Percentiles rank a stretch among this genome's conserved stretches.
Conservation (phyloP, 192 early-diverging fungal genomes). For the Coemansia interrupta region DNA sequence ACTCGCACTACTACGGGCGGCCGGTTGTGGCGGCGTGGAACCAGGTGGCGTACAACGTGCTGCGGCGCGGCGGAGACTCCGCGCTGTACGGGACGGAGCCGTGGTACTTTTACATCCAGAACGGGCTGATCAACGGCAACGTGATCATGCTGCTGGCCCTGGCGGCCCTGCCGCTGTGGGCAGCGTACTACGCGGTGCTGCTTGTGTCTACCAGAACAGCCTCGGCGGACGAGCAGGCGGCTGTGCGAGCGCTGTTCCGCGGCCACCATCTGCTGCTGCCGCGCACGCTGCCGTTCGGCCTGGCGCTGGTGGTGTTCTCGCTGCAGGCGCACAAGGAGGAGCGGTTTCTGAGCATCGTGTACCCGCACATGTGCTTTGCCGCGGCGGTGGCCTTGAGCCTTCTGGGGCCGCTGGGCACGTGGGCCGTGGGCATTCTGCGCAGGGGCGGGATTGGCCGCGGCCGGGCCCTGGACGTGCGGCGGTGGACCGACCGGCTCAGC, state of each 20-base stretch:
- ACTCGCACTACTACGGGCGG: slow-evolving; percentile 73
- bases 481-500: slow-evolving; percentile 14
- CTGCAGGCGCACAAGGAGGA: slow-evolving; percentile 97
- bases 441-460: not conserved
- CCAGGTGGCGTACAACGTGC: slow-evolving; percentile 90
- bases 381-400: slow-evolving; percentile 65
- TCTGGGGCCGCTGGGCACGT: slow-evolving; percentile 46
- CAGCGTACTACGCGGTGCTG: slow-evolving; percentile 17
- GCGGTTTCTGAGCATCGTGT: slow-evolving; percentile 87
- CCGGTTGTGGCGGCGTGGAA: slow-evolving; percentile 75
- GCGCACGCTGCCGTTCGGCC: slow-evolving; percentile 66
- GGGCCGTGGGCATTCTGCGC: slow-evolving; percentile 9
- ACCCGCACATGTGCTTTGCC: slow-evolving; percentile 80
- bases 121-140: slow-evolving; percentile 90
- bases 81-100: slow-evolving; percentile 89
- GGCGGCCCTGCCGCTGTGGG: slow-evolving; percentile 57
- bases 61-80: slow-evolving; percentile 59
- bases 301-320: slow-evolving; percentile 76
- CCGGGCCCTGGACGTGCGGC: slow-evolving; percentile 9
- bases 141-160: slow-evolving; percentile 73
- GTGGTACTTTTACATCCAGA: slow-evolving; percentile 87
- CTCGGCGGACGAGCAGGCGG: not conserved
- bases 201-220: not conserved
- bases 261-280: slow-evolving; percentile 47
- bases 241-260: not conserved